A percentile compares a stretch with the other conserved stretches of the same genome.
Evolutionary conservation across 2,329 filamentous ascomycete species (phyloP).

Genomic region (Colletotrichum lupini): DNA sequence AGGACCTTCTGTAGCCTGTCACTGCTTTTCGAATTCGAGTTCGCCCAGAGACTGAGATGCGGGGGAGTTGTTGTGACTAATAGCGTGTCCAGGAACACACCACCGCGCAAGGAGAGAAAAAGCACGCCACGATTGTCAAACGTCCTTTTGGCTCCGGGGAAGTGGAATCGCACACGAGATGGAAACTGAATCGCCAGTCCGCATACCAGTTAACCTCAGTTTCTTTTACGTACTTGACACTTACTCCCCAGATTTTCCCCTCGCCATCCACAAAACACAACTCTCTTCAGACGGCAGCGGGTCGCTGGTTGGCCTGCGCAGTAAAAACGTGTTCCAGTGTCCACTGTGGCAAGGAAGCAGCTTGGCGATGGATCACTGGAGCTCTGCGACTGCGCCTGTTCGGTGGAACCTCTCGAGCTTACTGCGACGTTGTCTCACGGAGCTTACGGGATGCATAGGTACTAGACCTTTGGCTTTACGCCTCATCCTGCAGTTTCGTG

Average conservation of each 20-base stretch:
- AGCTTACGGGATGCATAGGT: neutral
- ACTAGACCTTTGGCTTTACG: neutral
- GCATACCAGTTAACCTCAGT: neutral
- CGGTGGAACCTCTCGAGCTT: conserved; percentile 17
- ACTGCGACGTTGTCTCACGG: conserved; percentile 7
- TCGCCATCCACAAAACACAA: conserved; percentile 29
- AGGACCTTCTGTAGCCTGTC: conserved; percentile 7
- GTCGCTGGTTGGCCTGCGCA: conserved; percentile 13
- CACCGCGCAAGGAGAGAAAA: neutral
- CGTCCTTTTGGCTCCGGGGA: neutral
- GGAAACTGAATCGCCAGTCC: neutral
- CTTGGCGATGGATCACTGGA: neutral
- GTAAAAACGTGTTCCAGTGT: neutral
- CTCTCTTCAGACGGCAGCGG: conserved; percentile 27
- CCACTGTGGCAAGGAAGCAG: neutral
- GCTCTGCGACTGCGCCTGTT: neutral
- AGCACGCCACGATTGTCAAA: conserved; percentile 2
- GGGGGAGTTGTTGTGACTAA: conserved; percentile 19
- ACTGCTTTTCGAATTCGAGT: neutral
- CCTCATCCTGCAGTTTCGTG: neutral
- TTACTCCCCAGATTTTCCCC: conserved; percentile 26
- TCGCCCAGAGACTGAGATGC: neutral
- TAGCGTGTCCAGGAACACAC: conserved; percentile 7
- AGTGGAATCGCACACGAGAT: conserved; percentile 26
- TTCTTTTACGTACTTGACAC: conserved; percentile 31